Evolutionary conservation across 129 eudicot genomes (phyloP), one percentile per base, ranked within the genome.

Genomic region (Glebionis coronaria): DNA sequence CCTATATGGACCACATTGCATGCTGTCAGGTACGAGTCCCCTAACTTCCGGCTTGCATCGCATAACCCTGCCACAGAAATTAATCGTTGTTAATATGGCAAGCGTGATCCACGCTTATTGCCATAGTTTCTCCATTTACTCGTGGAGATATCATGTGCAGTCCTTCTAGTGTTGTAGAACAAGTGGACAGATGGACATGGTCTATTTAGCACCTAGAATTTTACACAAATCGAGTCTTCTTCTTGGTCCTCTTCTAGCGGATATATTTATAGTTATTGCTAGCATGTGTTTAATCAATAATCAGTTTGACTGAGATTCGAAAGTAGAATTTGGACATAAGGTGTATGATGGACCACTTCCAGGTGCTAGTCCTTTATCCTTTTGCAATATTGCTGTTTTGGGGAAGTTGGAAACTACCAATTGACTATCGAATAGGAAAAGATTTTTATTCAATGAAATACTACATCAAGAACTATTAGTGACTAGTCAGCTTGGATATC

Each of bases 91-190:
- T 68, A 56, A 9, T 23, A 27, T 23, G 44, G 54, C 40, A 19
- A 29, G 21, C n/a, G 20, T 19, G 62, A 67, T 67, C 21, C 56
- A 45, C 42, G 45, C 56, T 46, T 45, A 46, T 64, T 64, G 14
- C 20, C 69, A 45, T 21, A 20, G 56, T 65, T 45, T 65, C 21
- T 44, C 55, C 51, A 65, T 52, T 15, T 16, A n/a, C 19, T 52
- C 7, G 9, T 52, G 10, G 19, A 52, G 3, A 52, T 52, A 16
- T 64, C 27, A 12, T 64, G 20, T 46, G 44, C 56, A 63, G 9
- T 44, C 56, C 29, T 53, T 53, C 56, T 11, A 47, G 12, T 20
- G 13, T 68, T 51, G 25, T 18, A 54, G 51, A 38, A 12, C 73
- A 25, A 9, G 6, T 57, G 57, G n/a, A 70, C 40, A 31, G 40